Percentiles rank a stretch among this genome's conserved stretches.
Conservation (phyloP, 306 rosid species). For the Vigna reflexopilosa region DNA sequence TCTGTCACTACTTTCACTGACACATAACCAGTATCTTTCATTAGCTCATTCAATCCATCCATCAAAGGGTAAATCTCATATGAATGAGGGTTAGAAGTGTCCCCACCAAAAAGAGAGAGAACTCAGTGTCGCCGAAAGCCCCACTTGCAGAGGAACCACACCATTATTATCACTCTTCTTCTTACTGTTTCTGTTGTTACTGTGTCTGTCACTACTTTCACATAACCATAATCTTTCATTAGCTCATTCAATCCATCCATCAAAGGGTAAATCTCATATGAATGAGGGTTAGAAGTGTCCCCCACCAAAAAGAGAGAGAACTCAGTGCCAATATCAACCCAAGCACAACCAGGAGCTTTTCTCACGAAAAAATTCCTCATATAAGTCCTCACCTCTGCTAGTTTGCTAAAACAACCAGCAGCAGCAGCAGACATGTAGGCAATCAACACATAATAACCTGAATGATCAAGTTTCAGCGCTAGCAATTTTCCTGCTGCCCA, state of each 20-base stretch:
- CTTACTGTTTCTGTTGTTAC: no score
- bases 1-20: background rate
- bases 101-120: conserved; percentile 65
- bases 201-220: no score
- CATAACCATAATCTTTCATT: no score
- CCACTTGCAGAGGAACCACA: no score
- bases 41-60: conserved; percentile 70
- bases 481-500: conserved; percentile 89
- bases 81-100: conserved; percentile 63
- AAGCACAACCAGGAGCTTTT: conserved; percentile 81
- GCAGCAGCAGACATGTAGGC: conserved; percentile 96
- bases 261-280: conserved; percentile 56
- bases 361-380: conserved; percentile 85
- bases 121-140: no score
- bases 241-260: conserved; percentile 72
- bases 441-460: conserved; percentile 86
- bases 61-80: conserved; percentile 57
- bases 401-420: conserved; percentile 69
- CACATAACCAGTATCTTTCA: conserved; percentile 61
- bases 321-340: conserved; percentile 74
- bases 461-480: conserved; percentile 72
- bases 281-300: conserved; percentile 65
- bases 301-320: conserved; percentile 67
- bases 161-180: no score
- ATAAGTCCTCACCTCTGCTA: conserved; percentile 74